phyloP scores from a whole-genome alignment of 148 eudicot genomes.

The Rhododendron simsii region DNA sequence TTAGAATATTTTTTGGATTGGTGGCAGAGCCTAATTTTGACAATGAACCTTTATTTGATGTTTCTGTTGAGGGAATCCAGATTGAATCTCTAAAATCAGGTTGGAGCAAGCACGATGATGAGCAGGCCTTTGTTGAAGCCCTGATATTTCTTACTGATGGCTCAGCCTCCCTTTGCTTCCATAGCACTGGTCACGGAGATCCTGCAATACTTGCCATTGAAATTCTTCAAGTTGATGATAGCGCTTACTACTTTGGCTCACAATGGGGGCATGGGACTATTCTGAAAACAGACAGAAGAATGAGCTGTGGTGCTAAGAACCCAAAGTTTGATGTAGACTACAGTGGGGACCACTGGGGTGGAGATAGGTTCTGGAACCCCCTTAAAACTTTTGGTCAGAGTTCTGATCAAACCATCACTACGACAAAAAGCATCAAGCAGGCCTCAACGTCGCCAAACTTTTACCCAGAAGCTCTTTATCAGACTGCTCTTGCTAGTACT shows the following conservation, averaged over 20 bases:
- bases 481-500: conserved; percentile 68
- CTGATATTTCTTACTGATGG: conserved; percentile 62
- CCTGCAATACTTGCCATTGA: conserved; percentile 86
- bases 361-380: conserved; percentile 89
- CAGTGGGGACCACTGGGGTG: conserved; percentile 83
- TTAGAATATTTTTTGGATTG: conserved; percentile 76
- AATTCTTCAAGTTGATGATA: conserved; percentile 76
- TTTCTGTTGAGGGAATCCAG: conserved; percentile 78
- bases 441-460: conserved; percentile 70
- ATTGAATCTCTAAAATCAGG: conserved; percentile 71
- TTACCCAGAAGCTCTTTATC: conserved; percentile 84
- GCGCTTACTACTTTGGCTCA: conserved; percentile 68
- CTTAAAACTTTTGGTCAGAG: conserved; percentile 45
- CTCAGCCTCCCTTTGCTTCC: conserved; percentile 81
- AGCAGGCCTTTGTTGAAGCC: conserved; percentile 75
- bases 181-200: conserved; percentile 97
- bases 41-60: conserved; percentile 85
- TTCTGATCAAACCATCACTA: conserved; percentile 51
- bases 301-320: conserved; percentile 56
- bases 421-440: conserved; percentile 41
- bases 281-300: conserved; percentile 62
- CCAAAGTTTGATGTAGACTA: conserved; percentile 78
- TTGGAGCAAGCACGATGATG: conserved; percentile 82
- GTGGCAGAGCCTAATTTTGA: conserved; percentile 73
- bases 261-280: conserved; percentile 65